Percentiles rank a stretch among this genome's conserved stretches.
Conservation (phyloP, 352 stramenopile species). For the Poterioochromonas sp. region DNA sequence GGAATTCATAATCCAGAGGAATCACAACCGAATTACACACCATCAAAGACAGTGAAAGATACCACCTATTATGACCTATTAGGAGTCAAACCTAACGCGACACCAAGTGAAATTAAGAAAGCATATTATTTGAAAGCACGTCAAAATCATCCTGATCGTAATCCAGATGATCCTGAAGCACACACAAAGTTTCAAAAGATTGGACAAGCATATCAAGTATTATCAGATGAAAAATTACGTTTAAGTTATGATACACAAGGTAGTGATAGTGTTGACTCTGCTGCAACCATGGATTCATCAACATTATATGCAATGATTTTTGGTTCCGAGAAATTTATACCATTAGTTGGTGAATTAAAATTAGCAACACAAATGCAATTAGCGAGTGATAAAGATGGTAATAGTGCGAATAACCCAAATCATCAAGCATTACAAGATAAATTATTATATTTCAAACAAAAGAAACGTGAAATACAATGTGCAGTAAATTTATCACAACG, state of each 20-base stretch:
- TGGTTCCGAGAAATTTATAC: conserved; percentile 62
- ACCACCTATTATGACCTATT: conserved; percentile 64
- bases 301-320: conserved; percentile 70
- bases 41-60: conserved; percentile 50
- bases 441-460: conserved; percentile 40
- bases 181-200: conserved; percentile 62
- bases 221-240: conserved; percentile 54
- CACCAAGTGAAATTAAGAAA: conserved; percentile 58
- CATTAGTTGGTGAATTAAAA: conserved; percentile 58
- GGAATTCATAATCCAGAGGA: background rate
- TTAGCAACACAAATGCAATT: conserved; percentile 37
- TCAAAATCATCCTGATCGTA: conserved; percentile 67
- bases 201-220: conserved; percentile 63
- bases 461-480: conserved; percentile 43
- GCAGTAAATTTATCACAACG: conserved; percentile 42
- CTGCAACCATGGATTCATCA: conserved; percentile 52
- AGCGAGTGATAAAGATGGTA: background rate
- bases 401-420: background rate
- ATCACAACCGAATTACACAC: background rate
- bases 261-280: conserved; percentile 40
- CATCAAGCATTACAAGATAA: conserved; percentile 39
- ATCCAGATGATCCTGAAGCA: conserved; percentile 52
- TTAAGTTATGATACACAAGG: conserved; percentile 40
- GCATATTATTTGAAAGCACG: conserved; percentile 59
- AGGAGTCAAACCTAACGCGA: conserved; percentile 52